phyloP scores from a whole-genome alignment of 805 yeast species.

The Yarrowia sp. region DNA sequence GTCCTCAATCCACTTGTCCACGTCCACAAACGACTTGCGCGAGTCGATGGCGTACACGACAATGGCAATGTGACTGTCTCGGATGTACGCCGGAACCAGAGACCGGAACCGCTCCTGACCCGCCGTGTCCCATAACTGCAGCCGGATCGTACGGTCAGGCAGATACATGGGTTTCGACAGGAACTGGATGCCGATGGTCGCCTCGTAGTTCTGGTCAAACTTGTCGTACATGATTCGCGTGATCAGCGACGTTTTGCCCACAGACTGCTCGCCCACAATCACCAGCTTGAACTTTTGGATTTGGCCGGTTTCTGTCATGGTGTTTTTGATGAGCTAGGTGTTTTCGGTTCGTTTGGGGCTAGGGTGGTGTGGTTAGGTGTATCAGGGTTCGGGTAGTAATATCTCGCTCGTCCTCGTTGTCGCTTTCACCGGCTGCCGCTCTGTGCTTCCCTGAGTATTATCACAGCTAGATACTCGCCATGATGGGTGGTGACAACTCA shows the following conservation, averaged over 20 bases:
- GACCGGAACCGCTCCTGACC: slow-evolving; percentile 97
- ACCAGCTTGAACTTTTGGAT: slow-evolving; percentile 65
- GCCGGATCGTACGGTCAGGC: slow-evolving; percentile 92
- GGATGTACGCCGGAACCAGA: slow-evolving; percentile 90
- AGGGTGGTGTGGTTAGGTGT: not conserved
- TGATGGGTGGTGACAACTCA: slow-evolving; percentile 22
- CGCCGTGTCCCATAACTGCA: slow-evolving; percentile 98
- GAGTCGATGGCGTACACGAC: slow-evolving; percentile 90
- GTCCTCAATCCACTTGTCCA: slow-evolving; percentile 92
- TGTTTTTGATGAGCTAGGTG: not conserved
- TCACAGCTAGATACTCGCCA: slow-evolving; percentile 11
- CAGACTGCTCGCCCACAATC: slow-evolving; percentile 96
- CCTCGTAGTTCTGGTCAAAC: slow-evolving; percentile 91
- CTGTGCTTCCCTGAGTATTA: slow-evolving; percentile 7
- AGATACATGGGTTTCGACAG: slow-evolving; percentile 80
- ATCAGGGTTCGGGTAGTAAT: not conserved
- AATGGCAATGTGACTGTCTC: slow-evolving; percentile 97
- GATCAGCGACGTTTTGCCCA: slow-evolving; percentile 93
- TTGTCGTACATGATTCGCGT: slow-evolving; percentile 99
- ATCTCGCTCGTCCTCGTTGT: too few relatives aligned
- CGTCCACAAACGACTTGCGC: slow-evolving; percentile 77
- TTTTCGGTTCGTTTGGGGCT: not conserved
- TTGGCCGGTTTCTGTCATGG: slow-evolving; percentile 42
- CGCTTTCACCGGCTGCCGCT: not conserved
- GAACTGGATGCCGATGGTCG: slow-evolving; percentile 96